Conservation (phyloP, 2,329 filamentous ascomycete species). For the Penicillium nordicum region DNA sequence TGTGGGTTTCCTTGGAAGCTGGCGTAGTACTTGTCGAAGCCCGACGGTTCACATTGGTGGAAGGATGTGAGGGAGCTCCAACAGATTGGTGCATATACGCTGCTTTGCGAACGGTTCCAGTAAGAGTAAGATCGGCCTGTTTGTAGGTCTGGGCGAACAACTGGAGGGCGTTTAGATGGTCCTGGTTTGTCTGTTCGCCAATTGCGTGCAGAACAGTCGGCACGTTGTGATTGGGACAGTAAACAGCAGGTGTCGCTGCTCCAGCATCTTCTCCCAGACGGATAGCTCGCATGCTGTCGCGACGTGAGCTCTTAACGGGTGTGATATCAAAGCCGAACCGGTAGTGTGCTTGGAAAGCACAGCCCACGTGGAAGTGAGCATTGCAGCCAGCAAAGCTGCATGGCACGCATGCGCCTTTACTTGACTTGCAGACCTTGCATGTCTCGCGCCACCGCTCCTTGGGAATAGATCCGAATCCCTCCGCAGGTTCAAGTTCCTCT, state of each 20-base stretch:
- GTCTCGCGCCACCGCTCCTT: slow-evolving; percentile 67
- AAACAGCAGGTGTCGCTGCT: slow-evolving; percentile 77
- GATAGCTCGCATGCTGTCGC: slow-evolving; percentile 75
- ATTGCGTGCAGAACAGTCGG: slow-evolving; percentile 75
- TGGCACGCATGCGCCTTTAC: slow-evolving; percentile 71
- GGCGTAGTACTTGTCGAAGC: slow-evolving; percentile 52
- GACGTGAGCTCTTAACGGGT: slow-evolving; percentile 82
- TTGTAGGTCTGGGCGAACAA: slow-evolving; percentile 88
- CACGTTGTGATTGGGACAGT: slow-evolving; percentile 84
- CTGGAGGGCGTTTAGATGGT: slow-evolving; percentile 76
- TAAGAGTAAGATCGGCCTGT: slow-evolving; percentile 85
- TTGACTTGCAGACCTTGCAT: slow-evolving; percentile 80
- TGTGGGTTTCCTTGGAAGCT: slow-evolving; percentile 16
- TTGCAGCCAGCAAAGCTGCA: slow-evolving; percentile 62
- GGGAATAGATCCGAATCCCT: slow-evolving; percentile 83
- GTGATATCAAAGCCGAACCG: slow-evolving; percentile 84
- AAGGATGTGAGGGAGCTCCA: slow-evolving; percentile 31
- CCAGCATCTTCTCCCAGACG: slow-evolving; percentile 78
- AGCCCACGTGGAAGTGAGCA: slow-evolving; percentile 75
- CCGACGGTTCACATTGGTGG: slow-evolving; percentile 48
- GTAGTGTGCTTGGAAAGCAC: slow-evolving; percentile 79
- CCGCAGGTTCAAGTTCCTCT: slow-evolving; percentile 75
- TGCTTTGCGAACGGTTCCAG: slow-evolving; percentile 89
- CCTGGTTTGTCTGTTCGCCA: slow-evolving; percentile 68
- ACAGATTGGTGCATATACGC: slow-evolving; percentile 57